A percentile compares a stretch with the other conserved stretches of the same genome.
Conservation (phyloP, 495 filamentous ascomycete genomes). For the Penicillium lagena region DNA sequence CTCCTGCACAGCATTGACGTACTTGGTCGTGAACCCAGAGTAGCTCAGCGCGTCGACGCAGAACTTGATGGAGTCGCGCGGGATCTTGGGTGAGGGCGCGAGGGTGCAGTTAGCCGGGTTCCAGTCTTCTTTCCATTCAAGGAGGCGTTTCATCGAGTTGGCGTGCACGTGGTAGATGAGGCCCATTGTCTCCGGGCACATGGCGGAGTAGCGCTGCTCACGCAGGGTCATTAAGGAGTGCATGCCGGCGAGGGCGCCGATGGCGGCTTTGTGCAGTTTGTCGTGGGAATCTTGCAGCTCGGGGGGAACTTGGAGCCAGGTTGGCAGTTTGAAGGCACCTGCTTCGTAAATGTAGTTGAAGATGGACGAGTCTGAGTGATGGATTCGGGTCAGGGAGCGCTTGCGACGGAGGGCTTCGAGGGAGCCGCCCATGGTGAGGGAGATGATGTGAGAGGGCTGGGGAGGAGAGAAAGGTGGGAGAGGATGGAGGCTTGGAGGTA, state of each 20-base stretch:
- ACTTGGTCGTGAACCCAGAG: constrained; percentile 1
- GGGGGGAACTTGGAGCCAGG: constrained; percentile 2
- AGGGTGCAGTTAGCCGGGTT: constrained; percentile 9
- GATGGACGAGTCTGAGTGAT: constrained; percentile 1
- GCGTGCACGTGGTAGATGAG: constrained; percentile 2
- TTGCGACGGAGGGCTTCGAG: neutral
- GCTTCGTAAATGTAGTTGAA: constrained; percentile 3
- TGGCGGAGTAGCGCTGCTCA: constrained; percentile 8
- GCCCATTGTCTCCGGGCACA: constrained; percentile 8
- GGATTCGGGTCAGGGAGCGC: neutral
- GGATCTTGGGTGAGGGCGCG: constrained; percentile 13
- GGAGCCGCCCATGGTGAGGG: neutral
- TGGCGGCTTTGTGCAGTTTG: constrained; percentile 1
- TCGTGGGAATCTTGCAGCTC: neutral
- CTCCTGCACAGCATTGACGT: neutral
- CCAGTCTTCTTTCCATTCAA: constrained; percentile 11
- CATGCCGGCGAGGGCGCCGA: constrained; percentile 4
- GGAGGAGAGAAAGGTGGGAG: neutral
- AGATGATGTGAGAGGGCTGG: neutral
- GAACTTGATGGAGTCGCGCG: constrained; percentile 3
- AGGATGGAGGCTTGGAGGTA: neutral
- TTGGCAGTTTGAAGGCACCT: neutral
- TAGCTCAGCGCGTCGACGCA: constrained; percentile 10
- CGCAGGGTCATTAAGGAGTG: neutral
- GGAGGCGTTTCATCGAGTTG: constrained; percentile 14